Conservation (phyloP, 352 stramenopile genomes). For the Peronosclerospora sorghi region DNA sequence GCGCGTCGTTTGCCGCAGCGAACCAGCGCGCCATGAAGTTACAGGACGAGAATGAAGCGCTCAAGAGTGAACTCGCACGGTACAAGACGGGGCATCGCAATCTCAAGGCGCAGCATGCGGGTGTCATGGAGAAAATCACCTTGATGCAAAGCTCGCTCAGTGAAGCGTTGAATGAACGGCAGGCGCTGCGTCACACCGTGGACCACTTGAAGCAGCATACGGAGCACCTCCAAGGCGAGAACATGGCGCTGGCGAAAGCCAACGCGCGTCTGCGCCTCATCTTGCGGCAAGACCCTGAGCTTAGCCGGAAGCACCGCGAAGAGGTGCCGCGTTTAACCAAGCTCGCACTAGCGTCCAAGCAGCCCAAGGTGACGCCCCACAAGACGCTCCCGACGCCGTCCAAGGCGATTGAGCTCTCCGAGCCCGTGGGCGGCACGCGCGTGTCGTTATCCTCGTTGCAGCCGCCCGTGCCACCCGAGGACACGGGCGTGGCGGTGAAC, state of each 20-base stretch:
- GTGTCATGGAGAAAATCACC: conserved; percentile 72
- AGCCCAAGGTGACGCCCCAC: conserved; percentile 29
- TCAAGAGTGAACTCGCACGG: conserved; percentile 63
- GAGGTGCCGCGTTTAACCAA: conserved; percentile 79
- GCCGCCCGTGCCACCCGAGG: conserved; percentile 26
- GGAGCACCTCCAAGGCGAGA: conserved; percentile 70
- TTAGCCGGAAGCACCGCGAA: conserved; percentile 77
- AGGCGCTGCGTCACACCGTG: conserved; percentile 59
- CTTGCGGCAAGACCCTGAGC: conserved; percentile 69
- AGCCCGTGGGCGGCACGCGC: conserved; percentile 27
- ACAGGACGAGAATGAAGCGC: conserved; percentile 70
- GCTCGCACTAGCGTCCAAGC: conserved; percentile 60
- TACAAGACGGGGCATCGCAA: conserved; percentile 80
- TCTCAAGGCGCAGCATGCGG: conserved; percentile 71
- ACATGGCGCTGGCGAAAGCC: conserved; percentile 73
- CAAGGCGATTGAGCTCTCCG: conserved; percentile 35
- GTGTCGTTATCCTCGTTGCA: conserved; percentile 41
- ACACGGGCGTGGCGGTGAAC: conserved; percentile 8
- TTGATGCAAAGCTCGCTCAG: conserved; percentile 67
- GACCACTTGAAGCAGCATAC: conserved; percentile 65
- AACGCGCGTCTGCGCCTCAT: conserved; percentile 78
- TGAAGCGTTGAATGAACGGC: conserved; percentile 59
- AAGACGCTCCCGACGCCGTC: conserved; percentile 26
- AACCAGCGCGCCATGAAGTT: conserved; percentile 82
- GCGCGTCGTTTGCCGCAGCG: conserved; percentile 71